Evolutionary conservation across 2,329 filamentous ascomycete species (phyloP).

Genomic region (Penicillium aurantiogriseum): DNA sequence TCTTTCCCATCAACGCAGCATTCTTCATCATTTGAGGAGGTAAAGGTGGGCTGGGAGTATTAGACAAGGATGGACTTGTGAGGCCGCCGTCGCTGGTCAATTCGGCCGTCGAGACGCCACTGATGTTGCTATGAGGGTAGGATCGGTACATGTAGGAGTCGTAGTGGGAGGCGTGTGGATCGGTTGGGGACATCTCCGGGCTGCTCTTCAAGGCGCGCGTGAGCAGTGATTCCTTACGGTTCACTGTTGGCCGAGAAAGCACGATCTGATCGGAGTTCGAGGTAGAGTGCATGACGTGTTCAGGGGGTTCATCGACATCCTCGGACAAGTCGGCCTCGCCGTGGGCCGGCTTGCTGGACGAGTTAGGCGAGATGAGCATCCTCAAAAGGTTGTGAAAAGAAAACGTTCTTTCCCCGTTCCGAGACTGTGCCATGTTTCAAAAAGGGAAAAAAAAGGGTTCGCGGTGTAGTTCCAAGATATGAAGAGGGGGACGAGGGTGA

Average conservation of each 20-base stretch:
- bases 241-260: conserved; percentile 49
- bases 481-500: neutral
- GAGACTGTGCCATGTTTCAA: conserved; percentile 34
- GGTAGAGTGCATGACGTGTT: conserved; percentile 44
- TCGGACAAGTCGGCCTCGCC: conserved; percentile 65
- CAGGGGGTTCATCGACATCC: conserved; percentile 87
- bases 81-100: conserved; percentile 92
- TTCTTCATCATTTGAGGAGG: conserved; percentile 43
- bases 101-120: conserved; percentile 79
- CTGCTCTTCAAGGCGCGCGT: conserved; percentile 76
- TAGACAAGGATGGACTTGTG: conserved; percentile 84
- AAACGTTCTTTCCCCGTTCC: conserved; percentile 33
- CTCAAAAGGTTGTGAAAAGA: conserved; percentile 44
- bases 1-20: conserved; percentile 16
- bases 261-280: conserved; percentile 30
- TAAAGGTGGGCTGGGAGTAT: conserved; percentile 83
- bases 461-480: conserved; percentile 9
- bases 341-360: conserved; percentile 36
- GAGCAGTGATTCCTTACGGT: conserved; percentile 75
- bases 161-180: conserved; percentile 33
- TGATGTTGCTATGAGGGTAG: conserved; percentile 68
- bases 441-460: neutral
- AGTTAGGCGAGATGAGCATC: conserved; percentile 46
- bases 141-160: conserved; percentile 59
- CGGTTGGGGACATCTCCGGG: conserved; percentile 51